Conservation (phyloP, 305 asterid genomes). For the Rubia tinctorum region DNA sequence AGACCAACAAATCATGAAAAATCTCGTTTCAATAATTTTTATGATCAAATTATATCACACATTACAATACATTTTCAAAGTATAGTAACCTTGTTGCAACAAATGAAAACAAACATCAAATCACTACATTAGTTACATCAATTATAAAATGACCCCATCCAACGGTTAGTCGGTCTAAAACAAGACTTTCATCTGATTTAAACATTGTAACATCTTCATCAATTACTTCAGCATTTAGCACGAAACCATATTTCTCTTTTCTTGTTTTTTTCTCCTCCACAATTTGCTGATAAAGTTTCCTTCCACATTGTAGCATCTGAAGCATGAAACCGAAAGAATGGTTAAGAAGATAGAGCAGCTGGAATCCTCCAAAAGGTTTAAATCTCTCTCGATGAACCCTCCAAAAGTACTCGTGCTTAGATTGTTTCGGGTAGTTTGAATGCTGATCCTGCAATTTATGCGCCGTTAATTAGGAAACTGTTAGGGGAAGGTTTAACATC, state of each 20-base stretch:
- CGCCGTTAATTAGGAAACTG: constrained; percentile 44
- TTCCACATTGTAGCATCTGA: constrained; percentile 42
- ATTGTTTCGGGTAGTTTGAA: not conserved
- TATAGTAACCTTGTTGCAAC: no score
- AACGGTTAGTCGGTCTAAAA: no score
- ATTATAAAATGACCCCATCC: no score
- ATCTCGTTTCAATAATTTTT: no score
- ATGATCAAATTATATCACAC: no score
- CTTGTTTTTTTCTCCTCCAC: not conserved
- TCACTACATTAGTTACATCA: no score
- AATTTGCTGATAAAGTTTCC: not conserved
- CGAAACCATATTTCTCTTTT: not conserved
- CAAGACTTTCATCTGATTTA: no score
- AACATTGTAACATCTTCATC: no score
- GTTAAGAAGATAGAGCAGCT: constrained; percentile 78
- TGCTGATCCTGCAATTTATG: not conserved
- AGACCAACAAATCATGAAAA: no score
- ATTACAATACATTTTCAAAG: no score
- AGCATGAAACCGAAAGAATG: constrained; percentile 65
- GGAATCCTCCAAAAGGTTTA: constrained; percentile 64
- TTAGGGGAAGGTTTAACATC: constrained; percentile 71
- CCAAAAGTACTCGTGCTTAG: not conserved
- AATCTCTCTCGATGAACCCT: not conserved
- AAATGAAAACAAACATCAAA: no score
- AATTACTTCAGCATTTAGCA: no score